Percentiles rank a stretch among this genome's conserved stretches.
Evolutionary conservation across 495 filamentous ascomycete genomes (phyloP).

Genomic region (Penicillium soppii): DNA sequence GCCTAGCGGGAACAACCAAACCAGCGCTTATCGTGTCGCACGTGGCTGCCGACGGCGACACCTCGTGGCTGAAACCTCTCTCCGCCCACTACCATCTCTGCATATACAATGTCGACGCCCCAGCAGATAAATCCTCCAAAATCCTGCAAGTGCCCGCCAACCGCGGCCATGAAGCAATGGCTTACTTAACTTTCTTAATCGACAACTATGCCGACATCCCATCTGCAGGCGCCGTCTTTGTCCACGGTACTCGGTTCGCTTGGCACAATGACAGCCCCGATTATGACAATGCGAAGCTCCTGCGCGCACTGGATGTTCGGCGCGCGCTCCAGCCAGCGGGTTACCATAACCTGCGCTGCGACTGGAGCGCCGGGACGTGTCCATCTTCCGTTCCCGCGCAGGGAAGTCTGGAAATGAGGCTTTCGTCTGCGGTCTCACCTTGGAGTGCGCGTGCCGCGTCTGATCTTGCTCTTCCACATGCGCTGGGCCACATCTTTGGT

Average conservation of each 20-base stretch:
- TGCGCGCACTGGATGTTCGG: slow-evolving; percentile 30
- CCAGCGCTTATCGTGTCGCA: slow-evolving; percentile 40
- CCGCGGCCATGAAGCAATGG: slow-evolving; percentile 68
- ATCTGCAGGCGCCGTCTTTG: slow-evolving; percentile 41
- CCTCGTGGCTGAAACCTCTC: slow-evolving; percentile 36
- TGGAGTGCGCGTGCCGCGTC: slow-evolving; percentile 42
- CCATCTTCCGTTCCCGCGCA: slow-evolving; percentile 29
- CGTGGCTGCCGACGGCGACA: slow-evolving; percentile 34
- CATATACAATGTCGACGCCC: slow-evolving; percentile 57
- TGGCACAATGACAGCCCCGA: slow-evolving; percentile 46
- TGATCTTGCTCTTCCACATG: slow-evolving; percentile 32
- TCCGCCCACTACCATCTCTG: slow-evolving; percentile 38
- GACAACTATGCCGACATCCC: slow-evolving; percentile 64
- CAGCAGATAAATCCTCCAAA: slow-evolving; percentile 30
- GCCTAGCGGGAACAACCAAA: slow-evolving; percentile 30
- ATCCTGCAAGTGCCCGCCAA: slow-evolving; percentile 58
- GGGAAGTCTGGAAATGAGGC: slow-evolving; percentile 36
- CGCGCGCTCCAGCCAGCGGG: slow-evolving; percentile 32
- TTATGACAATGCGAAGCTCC: slow-evolving; percentile 42
- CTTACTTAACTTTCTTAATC: slow-evolving; percentile 66
- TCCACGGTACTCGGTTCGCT: slow-evolving; percentile 42
- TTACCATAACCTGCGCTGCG: slow-evolving; percentile 48
- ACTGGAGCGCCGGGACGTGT: slow-evolving; percentile 45
- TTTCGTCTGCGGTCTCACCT: slow-evolving; percentile 35
- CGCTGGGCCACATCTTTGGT: slow-evolving; percentile 36